Evolutionary conservation across 2,329 filamentous ascomycete species (phyloP).

Genomic region (Colletotrichum sp.): DNA sequence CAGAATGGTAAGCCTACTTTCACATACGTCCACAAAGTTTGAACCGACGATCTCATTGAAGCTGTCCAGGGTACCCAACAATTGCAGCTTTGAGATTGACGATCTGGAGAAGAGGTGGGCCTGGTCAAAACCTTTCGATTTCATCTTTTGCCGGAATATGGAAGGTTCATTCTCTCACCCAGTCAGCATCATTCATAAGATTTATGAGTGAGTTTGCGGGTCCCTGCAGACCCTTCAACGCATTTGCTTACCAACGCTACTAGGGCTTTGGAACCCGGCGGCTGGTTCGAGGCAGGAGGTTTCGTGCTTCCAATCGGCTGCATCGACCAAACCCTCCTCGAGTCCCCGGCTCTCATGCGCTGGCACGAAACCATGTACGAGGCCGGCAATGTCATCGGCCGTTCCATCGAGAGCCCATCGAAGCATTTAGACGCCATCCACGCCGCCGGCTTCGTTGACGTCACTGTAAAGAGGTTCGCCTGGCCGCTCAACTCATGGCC

Average conservation of each 20-base stretch:
- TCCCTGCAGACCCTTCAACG: background rate
- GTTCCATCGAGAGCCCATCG: background rate
- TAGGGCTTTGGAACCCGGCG: background rate
- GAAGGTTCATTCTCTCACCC: background rate
- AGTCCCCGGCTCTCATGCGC: background rate
- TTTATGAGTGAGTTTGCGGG: background rate
- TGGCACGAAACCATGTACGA: background rate
- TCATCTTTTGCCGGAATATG: background rate
- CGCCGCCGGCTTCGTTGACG: background rate
- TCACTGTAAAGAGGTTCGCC: background rate
- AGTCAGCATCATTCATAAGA: background rate
- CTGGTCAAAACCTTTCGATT: background rate
- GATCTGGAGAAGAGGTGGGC: background rate
- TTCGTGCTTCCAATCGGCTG: background rate
- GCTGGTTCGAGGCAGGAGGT: background rate
- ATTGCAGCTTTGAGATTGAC: background rate
- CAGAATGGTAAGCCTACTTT: background rate
- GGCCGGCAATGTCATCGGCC: background rate
- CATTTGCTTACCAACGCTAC: fast-evolving
- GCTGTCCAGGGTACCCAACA: background rate
- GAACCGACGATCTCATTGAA: background rate
- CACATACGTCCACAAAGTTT: fast-evolving
- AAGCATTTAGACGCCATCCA: background rate
- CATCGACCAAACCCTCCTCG: background rate
- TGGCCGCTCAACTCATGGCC: background rate